Evolutionary conservation across 805 yeast genomes (phyloP), one percentile per base, ranked within the genome.

Genomic region (Pichia kluyveri): DNA sequence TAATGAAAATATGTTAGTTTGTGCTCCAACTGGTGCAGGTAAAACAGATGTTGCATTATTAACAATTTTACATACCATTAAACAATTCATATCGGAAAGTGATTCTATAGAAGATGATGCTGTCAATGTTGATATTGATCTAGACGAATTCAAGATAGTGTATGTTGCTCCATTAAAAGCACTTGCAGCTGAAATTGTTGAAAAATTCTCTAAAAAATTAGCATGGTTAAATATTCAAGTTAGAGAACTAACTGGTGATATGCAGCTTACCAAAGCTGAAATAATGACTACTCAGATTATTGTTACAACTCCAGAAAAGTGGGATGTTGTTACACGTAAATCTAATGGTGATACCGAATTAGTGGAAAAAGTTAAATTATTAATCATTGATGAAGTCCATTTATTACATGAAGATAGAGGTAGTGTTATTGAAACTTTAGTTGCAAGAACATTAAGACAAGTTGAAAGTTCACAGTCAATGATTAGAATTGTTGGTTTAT

Each of bases 11-110:
- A 86, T 93, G 96, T 69, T 90, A 44, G 88, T 90, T 5, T 90
- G 97, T 78, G 96, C 97, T 0, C 97, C 97, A 1, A 90, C 97
- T 0, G 97, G 97, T 73, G 96, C 97, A 7, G 97, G 97, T 76
- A 90, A 90, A 61, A 90, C 97, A 0, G 96, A 90, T 64, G 91
- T 90, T 28, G 97, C 97, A 0, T 66, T 90, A 50, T 68, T 90
- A 38, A 72, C 96, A 0, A 80, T 90, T 52, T 68, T 90, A 45
- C 91, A 85, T 58, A 78, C 93, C 0, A 82, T 91, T 14, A 77
- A 80, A 36, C 95, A 86, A 60, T 83, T 75, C 61, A 73, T 81
- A 0, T 73, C 78, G 0, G 79, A 78, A 47, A 67, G 73, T 1
- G 66, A 64, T 44, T 31, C 39, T 4, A 37, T 42, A 11, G 69